phyloP scores from a whole-genome alignment of 768 basidiomycete genomes.

The Lepiota venenata region DNA sequence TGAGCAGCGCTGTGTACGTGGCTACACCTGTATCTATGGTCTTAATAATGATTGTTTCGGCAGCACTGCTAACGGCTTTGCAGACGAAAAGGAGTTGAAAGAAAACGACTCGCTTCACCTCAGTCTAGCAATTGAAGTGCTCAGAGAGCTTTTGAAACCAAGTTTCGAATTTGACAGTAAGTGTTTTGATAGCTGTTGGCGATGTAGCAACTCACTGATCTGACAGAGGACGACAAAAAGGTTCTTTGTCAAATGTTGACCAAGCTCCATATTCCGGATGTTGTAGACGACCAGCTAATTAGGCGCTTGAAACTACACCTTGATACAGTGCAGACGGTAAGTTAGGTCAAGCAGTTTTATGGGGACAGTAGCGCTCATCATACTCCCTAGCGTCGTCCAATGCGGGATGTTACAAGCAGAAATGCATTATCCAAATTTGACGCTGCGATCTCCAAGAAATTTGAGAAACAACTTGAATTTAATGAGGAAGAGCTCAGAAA shows the following conservation, averaged over 20 bases:
- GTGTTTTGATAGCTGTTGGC: background rate
- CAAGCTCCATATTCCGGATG: conserved; percentile 67
- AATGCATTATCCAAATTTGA: conserved; percentile 78
- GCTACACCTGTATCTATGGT: background rate
- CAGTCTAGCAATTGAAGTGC: conserved; percentile 55
- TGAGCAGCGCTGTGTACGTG: conserved; percentile 42
- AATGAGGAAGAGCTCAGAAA: conserved; percentile 70
- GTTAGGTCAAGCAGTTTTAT: conserved; percentile 17
- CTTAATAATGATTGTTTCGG: background rate
- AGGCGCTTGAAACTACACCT: conserved; percentile 60
- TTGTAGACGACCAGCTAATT: conserved; percentile 67
- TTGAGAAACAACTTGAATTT: conserved; percentile 62
- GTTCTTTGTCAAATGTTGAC: conserved; percentile 59
- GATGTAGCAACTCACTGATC: background rate
- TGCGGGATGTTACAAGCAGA: conserved; percentile 51
- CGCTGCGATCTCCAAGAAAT: conserved; percentile 61
- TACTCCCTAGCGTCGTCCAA: conserved; percentile 33
- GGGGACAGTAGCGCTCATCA: background rate
- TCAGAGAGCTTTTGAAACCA: conserved; percentile 26
- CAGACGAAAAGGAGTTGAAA: conserved; percentile 11
- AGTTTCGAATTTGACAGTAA: conserved; percentile 21
- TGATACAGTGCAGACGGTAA: conserved; percentile 54
- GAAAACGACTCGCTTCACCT: conserved; percentile 39
- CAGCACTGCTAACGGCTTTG: conserved; percentile 7
- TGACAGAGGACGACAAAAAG: conserved; percentile 64